Base-by-base conservation (phyloP, 2,329 filamentous ascomycete species). In the Corniculantispora saksenae region DNA sequence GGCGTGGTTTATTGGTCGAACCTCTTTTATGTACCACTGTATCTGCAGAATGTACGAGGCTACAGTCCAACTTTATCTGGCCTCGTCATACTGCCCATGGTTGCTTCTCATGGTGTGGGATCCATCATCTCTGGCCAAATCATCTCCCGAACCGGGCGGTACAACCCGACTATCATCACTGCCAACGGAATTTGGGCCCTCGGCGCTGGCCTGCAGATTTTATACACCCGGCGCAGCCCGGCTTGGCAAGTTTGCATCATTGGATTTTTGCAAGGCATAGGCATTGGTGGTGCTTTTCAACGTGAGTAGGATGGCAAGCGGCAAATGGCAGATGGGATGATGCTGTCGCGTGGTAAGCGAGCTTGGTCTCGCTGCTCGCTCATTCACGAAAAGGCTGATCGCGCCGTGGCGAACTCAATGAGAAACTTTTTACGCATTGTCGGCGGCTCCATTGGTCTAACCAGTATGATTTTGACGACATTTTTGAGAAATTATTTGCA, bases 31-130 rank as follows among this genome's bases (percentile, higher is more conserved):
- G 38, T 58, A 3, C 55, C 55, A 15, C 21, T 58, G 4, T 58
- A 58, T 45, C 32, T 58, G 13, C 32, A 58, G 38, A 58, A 40
- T n/a, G 55, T 58, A 3, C 29, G 55, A n/a, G 55, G 55, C 27
- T 58, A 58, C 55, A 40, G 12, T 7, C 32, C 55, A 21, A 58
- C 38, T 21, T 13, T 45, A 9, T 40, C 55, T 40, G 55, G 55
- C 15, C 23, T 45, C 13, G 23, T 58, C n/a, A 58, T 58, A 17
- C 55, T 58, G 19, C 55, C 55, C 55, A 58, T 58, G 55, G 55
- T 58, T 12, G 55, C 55, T 27, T 40, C 55, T 19, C 55, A 58
- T 13, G 55, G 55, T 13, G 38, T 58, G 10, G 55, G 55, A 10
- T 58, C 55, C 29, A 35, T 58, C 19, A 13, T 58, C 3, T 58